Evolutionary conservation across 2,329 filamentous ascomycete genomes (phyloP).

Genomic region (Drechslerella dactyloides): DNA sequence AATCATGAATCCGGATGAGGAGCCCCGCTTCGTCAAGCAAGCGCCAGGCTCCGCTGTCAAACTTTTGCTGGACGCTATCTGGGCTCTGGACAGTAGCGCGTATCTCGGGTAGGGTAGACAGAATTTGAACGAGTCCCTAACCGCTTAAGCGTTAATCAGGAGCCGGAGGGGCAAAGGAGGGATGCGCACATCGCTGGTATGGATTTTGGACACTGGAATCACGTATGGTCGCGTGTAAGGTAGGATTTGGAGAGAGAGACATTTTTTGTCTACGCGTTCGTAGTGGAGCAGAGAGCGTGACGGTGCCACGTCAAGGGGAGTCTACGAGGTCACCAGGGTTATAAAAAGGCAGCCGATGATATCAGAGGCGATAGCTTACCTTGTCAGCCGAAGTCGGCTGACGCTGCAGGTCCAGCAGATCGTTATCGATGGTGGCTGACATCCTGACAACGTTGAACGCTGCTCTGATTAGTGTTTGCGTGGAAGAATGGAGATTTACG

Average conservation of each 20-base stretch:
- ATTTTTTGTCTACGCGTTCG: conserved; percentile 28
- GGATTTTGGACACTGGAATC: conserved; percentile 21
- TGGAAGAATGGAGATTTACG: too few relatives aligned
- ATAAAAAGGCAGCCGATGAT: neutral
- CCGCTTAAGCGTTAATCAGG: neutral
- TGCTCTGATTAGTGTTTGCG: too few relatives aligned
- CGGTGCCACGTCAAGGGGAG: conserved; percentile 9
- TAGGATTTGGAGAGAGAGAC: conserved; percentile 29
- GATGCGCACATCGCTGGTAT: conserved; percentile 9
- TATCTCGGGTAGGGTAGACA: conserved; percentile 28
- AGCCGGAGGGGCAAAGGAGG: neutral
- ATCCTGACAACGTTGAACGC: too few relatives aligned
- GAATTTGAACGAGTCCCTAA: conserved; percentile 9
- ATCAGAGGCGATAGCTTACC: neutral
- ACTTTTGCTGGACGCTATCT: neutral
- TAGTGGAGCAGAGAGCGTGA: conserved; percentile 24
- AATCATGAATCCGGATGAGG: conserved; percentile 32
- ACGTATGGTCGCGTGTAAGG: conserved; percentile 37
- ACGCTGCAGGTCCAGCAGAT: conserved; percentile 28
- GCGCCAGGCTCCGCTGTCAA: conserved; percentile 25
- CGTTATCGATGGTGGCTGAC: conserved; percentile 10
- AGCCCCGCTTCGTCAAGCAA: conserved; percentile 29
- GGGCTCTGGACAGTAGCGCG: neutral
- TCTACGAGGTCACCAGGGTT: neutral
- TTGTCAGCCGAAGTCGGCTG: conserved; percentile 6